phyloP scores from a whole-genome alignment of 106 monocot species.

The Dactylorhiza incarnata region DNA sequence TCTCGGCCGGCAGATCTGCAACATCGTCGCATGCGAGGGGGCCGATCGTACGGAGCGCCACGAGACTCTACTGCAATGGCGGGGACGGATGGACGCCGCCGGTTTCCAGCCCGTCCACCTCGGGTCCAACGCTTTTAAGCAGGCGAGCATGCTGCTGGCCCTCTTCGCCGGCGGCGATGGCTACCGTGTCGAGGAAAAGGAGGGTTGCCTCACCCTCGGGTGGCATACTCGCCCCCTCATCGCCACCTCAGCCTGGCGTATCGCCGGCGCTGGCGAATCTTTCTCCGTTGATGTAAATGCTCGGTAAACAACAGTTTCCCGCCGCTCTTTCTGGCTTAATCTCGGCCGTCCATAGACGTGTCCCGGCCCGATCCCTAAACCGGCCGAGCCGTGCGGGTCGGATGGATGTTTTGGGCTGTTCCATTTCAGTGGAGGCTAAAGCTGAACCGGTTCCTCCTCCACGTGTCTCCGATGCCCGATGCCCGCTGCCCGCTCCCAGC shows the following conservation, averaged over 20 bases:
- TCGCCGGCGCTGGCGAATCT: neutral
- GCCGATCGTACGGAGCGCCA: conserved; percentile 70
- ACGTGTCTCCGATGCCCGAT: neutral
- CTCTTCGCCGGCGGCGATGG: conserved; percentile 77
- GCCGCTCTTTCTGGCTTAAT: neutral
- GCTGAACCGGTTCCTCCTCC: neutral
- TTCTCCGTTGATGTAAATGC: neutral
- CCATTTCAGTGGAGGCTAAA: too few relatives aligned
- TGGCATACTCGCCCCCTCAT: conserved; percentile 93
- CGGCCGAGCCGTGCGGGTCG: neutral
- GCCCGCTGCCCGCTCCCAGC: neutral
- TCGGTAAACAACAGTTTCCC: neutral
- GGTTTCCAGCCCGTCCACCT: conserved; percentile 66
- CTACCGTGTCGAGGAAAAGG: conserved; percentile 79
- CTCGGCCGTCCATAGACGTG: neutral
- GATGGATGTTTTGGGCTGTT: neutral
- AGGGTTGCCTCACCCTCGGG: conserved; percentile 84
- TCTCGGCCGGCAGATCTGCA: conserved; percentile 78
- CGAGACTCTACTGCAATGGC: conserved; percentile 72
- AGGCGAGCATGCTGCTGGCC: conserved; percentile 80
- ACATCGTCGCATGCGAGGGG: conserved; percentile 92
- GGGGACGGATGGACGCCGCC: conserved; percentile 32
- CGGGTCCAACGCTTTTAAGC: conserved; percentile 87
- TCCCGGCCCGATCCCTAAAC: too few relatives aligned
- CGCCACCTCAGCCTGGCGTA: conserved; percentile 86